Evolutionary conservation across 257 asterid genomes (phyloP).

Genomic region (Solanum appendiculatum): DNA sequence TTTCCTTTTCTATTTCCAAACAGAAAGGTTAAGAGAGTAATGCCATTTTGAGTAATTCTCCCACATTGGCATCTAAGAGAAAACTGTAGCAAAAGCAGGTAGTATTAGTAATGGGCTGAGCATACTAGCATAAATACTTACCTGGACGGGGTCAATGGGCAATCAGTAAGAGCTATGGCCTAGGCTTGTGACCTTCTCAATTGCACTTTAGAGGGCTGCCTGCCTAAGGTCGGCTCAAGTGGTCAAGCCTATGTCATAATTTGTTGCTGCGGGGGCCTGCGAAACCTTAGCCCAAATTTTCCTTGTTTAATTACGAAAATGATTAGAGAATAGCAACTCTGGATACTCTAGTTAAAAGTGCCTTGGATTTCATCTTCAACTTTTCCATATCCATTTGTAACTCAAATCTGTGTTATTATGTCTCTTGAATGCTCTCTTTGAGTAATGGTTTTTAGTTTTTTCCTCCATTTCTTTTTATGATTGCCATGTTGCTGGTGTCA

Average conservation of each 20-base stretch:
- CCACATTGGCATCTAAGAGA: not conserved
- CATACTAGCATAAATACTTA: not conserved
- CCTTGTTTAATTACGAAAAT: too few species aligned
- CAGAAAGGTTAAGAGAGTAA: not conserved
- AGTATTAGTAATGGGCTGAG: not conserved
- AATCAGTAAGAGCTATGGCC: conserved; percentile 9
- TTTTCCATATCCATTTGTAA: not conserved
- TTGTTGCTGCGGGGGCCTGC: not conserved
- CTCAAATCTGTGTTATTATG: not conserved
- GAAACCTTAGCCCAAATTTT: not conserved
- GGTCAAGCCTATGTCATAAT: conserved; percentile 19
- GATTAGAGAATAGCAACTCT: not conserved
- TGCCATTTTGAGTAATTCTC: not conserved
- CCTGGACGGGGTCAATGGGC: conserved; percentile 23
- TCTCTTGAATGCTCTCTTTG: not conserved
- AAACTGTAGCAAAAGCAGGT: not conserved
- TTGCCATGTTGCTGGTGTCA: not conserved
- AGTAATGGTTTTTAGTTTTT: not conserved
- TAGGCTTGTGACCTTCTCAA: conserved; percentile 9
- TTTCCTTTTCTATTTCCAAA: not conserved
- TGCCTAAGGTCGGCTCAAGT: conserved; percentile 29
- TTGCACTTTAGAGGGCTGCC: conserved; percentile 25
- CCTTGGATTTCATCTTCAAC: not conserved
- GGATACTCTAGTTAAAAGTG: not conserved
- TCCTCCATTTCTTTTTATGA: not conserved